These are phyloP conservation scores for Penicillium coprophilum DNA, from an alignment of 495 filamentous ascomycete species.

Conservation along the genomic window DNA sequence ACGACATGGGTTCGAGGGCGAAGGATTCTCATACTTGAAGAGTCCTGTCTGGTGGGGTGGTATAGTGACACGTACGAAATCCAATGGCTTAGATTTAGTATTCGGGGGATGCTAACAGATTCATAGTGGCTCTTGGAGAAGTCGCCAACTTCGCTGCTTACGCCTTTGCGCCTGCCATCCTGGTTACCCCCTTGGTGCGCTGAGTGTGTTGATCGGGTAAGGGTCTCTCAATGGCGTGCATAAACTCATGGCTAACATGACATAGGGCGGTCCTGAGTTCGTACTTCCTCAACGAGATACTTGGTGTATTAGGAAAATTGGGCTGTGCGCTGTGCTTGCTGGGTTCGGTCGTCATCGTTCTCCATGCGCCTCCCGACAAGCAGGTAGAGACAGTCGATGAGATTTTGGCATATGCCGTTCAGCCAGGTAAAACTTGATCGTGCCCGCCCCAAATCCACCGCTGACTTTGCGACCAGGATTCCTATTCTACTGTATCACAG, in stretches of 20 bases:
- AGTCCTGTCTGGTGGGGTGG: constrained; percentile 96
- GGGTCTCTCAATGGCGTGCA: constrained; percentile 4
- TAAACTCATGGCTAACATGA: constrained; percentile 31
- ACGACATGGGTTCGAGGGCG: constrained; percentile 92
- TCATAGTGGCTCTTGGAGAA: constrained; percentile 75
- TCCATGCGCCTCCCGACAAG: constrained; percentile 93
- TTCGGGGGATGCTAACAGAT: constrained; percentile 19
- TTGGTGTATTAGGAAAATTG: constrained; percentile 86
- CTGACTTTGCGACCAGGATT: constrained; percentile 60
- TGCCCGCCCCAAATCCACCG: not conserved
- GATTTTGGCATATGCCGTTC: constrained; percentile 83
- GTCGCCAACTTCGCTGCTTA: constrained; percentile 96
- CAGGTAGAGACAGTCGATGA: constrained; percentile 83
- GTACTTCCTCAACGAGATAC: constrained; percentile 86
- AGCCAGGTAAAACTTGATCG: constrained; percentile 62
- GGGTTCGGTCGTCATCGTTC: constrained; percentile 93
- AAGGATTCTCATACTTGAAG: constrained; percentile 89
- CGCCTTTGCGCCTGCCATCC: constrained; percentile 94
- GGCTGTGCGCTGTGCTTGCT: constrained; percentile 96
- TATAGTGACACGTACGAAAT: constrained; percentile 73
- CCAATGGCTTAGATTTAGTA: not conserved
- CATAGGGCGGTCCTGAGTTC: constrained; percentile 82
- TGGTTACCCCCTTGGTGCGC: constrained; percentile 93
- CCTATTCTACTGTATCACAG: constrained; percentile 73
- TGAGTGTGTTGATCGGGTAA: constrained; percentile 90